Base-by-base conservation (phyloP, 2,329 filamentous ascomycete genomes). In the Alternaria infectoria region DNA sequence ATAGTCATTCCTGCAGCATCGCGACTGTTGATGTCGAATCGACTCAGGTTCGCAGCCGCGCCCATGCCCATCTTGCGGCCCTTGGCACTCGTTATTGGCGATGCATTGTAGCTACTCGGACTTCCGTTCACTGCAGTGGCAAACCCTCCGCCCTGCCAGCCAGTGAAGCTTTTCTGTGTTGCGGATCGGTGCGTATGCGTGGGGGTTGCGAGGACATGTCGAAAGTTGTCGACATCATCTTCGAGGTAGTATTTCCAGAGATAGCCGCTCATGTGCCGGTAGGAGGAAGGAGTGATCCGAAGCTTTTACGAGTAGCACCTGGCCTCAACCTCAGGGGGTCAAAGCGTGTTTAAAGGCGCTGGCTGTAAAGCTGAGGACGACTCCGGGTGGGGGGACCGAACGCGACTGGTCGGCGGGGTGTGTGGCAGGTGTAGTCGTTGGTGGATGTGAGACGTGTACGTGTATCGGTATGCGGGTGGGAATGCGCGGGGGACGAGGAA, bases 221-320 rank as follows among this genome's bases (percentile, higher is more conserved):
- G 91, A 87, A 99, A 98, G 79, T 85, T 89, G 81, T 97, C 94
- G 89, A 97, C 91, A 89, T 99, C 93, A 87, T 97, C 92, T 89
- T 97, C 91, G 86, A 96, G 91, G 81, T 95, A 98, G 81, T 89
- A 93, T 87, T 93, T 94, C 95, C 95, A 97, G 81, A 99, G 89
- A 88, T 91, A 88, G 85, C 93, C 91, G 90, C 93, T 98, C 95
- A 98, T 96, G 89, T 89, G 89, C 78, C 71, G 69, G 72, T 67
- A 69, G 58, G 66, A 67, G 72, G 68, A 51, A 59, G 77, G 76
- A 77, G 77, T 71, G 63, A 75, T 79, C 83, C 83, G 77, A 80
- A 81, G 81, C 83, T 84, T 88, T 86, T 83, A 83, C 86, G 83
- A 81, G 61, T 81, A 79, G 87, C 91, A 90, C 93, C 93, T 96